Conservation (phyloP, 768 basidiomycete genomes). For the Pleurotus giganteus region DNA sequence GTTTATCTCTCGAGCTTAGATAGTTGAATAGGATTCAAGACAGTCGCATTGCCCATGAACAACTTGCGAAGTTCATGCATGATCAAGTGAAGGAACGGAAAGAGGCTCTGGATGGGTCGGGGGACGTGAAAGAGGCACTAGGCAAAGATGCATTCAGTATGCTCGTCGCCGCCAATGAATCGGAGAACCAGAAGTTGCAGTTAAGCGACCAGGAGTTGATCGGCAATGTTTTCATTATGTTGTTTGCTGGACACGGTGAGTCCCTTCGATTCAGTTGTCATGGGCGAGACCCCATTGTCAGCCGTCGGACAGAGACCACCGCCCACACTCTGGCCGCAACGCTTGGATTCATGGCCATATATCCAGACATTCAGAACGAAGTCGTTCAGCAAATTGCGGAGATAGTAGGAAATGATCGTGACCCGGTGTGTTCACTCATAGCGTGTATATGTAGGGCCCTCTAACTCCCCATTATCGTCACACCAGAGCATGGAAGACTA, state of each 20-base stretch:
- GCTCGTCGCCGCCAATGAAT: conserved; percentile 44
- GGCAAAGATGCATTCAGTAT: conserved; percentile 37
- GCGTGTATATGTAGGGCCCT: not conserved
- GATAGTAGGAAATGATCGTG: conserved; percentile 32
- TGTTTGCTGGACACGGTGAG: conserved; percentile 60
- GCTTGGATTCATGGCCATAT: conserved; percentile 41
- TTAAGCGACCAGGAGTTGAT: conserved; percentile 43
- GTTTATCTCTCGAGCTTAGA: not conserved
- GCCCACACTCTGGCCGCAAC: conserved; percentile 47
- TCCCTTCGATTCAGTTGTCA: not conserved
- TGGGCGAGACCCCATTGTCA: not conserved
- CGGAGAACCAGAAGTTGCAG: conserved; percentile 36
- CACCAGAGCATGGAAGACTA: conserved; percentile 40
- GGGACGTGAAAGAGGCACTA: conserved; percentile 9
- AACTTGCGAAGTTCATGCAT: conserved; percentile 36
- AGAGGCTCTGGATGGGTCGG: conserved; percentile 18
- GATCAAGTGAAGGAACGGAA: conserved; percentile 33
- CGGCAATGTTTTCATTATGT: conserved; percentile 49
- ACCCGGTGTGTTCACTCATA: conserved; percentile 26
- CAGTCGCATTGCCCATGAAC: conserved; percentile 25
- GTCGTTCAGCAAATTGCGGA: conserved; percentile 41
- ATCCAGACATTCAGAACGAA: conserved; percentile 48
- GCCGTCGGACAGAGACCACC: conserved; percentile 40
- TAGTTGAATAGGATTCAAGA: conserved; percentile 22
- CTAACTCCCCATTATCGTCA: not conserved